A percentile compares a stretch with the other conserved stretches of the same genome.
Conservation (phyloP, 2,329 filamentous ascomycete genomes). For the Monascus ruber region DNA sequence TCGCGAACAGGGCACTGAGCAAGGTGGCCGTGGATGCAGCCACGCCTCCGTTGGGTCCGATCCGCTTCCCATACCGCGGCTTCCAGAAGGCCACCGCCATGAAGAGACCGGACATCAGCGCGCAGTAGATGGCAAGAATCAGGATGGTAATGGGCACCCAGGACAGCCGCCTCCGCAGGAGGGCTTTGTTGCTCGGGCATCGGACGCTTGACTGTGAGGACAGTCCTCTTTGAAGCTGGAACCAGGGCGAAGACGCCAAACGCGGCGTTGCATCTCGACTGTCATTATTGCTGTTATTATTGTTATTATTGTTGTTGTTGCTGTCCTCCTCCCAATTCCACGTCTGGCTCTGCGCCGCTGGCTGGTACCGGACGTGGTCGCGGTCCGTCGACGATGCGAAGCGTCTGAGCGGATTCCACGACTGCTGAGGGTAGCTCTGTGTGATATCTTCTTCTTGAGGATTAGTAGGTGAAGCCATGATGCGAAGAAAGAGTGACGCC, state of each 20-base stretch:
- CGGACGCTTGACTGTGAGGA: not conserved
- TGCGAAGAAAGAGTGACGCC: too few relatives aligned
- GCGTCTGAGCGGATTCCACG: not conserved
- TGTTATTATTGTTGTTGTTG: not conserved
- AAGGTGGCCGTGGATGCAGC: constrained; percentile 54
- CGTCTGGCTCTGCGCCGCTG: not conserved
- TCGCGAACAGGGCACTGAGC: constrained; percentile 58
- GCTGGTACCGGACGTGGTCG: constrained; percentile 2
- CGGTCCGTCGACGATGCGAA: not conserved
- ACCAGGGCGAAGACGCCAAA: too few relatives aligned
- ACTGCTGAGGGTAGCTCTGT: not conserved
- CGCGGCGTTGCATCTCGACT: not conserved
- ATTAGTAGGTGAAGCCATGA: too few relatives aligned
- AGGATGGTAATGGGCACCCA: constrained; percentile 26
- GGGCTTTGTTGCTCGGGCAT: not conserved
- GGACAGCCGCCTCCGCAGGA: constrained; percentile 4
- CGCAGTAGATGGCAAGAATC: constrained; percentile 27
- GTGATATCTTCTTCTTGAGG: too few relatives aligned
- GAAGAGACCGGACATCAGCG: constrained; percentile 40
- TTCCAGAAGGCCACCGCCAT: constrained; percentile 49
- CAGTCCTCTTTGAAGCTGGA: too few relatives aligned
- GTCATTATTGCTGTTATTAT: constrained; percentile 1
- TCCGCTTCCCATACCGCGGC: constrained; percentile 49
- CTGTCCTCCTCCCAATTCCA: not conserved
- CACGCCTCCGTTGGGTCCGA: constrained; percentile 39